Base-by-base conservation (phyloP, 2,329 filamentous ascomycete species). In the Aschersonia sp. region DNA sequence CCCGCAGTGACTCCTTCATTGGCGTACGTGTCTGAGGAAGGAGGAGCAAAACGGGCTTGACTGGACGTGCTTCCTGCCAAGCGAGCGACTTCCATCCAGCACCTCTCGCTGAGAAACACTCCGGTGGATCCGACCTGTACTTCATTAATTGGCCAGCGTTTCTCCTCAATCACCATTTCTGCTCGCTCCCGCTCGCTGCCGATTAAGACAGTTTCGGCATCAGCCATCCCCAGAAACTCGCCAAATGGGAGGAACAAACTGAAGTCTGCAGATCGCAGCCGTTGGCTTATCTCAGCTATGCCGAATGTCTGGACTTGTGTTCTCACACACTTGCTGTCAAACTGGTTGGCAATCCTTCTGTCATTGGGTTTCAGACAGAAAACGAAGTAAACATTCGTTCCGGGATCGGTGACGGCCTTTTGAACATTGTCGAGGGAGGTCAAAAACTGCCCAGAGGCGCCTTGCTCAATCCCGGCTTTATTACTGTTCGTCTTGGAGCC, bases 301-400 rank as follows among this genome's bases (percentile, higher is more conserved):
- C 92, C 92, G 55, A 97, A 87, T 0, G 88, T 94, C 60, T 97
- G 90, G 1, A 98, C 77, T 61, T 98, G 92, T 9, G 85, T 86
- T 4, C 92, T 82, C 29, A 98, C 92, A 61, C 92, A 98, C 65
- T 97, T 97, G 75, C 88, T 95, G 64, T 98, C 92, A 57, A 97
- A 98, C 59, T 98, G 92, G 56, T 98, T 98, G 51, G 92, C 90
- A 54, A 98, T 98, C 45, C 92, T 81, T 47, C 92, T 79, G 62
- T 98, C 92, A 56, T 98, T 98, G 29, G 92, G 90, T 66, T 98
- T 98, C 53, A 98, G 68, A 59, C 92, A 98, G 66, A 98, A 95
- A 43, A 98, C 78, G 56, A 95, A 97, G 66, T 98, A 98, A 1
- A 84, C 79, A 58, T 98, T 98, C 9, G 88, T 85, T 58, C 88